Base-by-base conservation (phyloP, 306 rosid species). In the Ochetophila trinervis region DNA sequence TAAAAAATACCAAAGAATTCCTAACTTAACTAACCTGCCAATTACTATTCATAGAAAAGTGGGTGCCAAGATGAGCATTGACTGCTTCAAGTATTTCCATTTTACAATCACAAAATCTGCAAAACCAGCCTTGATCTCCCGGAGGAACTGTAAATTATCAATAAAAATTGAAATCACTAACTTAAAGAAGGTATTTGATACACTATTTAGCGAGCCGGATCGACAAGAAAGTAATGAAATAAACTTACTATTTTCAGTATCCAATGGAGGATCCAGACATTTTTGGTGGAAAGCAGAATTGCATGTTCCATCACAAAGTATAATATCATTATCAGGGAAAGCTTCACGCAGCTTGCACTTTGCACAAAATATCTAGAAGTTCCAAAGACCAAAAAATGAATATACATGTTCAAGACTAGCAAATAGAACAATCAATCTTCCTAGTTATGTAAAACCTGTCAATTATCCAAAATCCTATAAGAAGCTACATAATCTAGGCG, bases 31-130 rank as follows among this genome's bases (percentile, higher is more conserved):
- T 65, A 78, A 86, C 97, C 97, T 88, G 89, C 96, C 95, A 91
- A 74, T 67, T 68, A 82, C 84, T 72, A 69, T 83, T 72, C 75
- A 73, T 60, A 63, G 95, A 80, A 85, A 88, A 91, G 64, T 62
- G 83, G 35, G 94, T 88, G 59, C 96, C 96, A 74, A 91, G 85
- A 86, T 91, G 94, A 20, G 95, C 97, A 81, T 91, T 91, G 63
- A 81, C 76, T 63, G 79, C 79, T 54, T 82, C 96, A 8, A 91
- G 73, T 72, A 91, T 91, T 73, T 85, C 84, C 91, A 86, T 82
- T 80, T 85, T 91, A 78, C 91, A 91, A 52, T 85, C 97, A 48
- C 96, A 91, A 78, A 71, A 81, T 74, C 86, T 84, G 72, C 96
- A 88, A 81, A 88, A 79, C 96, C 96, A 91, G 42, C 87, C 93